Conservation (phyloP, 23 red algal species). For the Chondrus crispus region DNA sequence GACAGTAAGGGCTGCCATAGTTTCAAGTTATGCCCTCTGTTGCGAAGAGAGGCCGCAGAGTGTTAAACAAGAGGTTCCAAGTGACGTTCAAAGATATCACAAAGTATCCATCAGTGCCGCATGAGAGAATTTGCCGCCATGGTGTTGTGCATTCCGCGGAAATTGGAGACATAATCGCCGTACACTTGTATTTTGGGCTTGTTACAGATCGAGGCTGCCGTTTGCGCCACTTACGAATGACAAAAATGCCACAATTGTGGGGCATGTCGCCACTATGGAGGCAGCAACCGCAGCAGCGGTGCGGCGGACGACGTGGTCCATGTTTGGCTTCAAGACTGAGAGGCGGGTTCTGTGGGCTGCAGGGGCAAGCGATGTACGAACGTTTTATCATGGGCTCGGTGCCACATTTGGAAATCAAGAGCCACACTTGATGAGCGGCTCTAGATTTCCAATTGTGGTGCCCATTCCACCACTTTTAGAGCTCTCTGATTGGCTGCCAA, state of each 20-base stretch:
- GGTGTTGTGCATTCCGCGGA: neutral
- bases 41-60: neutral
- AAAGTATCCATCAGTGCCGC: neutral
- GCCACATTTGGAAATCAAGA: neutral
- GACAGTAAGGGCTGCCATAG: slow-evolving; percentile 1
- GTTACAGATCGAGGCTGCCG: neutral
- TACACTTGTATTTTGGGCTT: neutral
- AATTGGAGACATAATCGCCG: neutral
- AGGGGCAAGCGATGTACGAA: neutral
- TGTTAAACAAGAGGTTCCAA: neutral
- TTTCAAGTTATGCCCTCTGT: neutral
- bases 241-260: neutral
- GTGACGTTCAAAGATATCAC: neutral
- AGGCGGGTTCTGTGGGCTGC: neutral
- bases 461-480: neutral
- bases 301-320: neutral
- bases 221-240: neutral
- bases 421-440: neutral
- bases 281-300: neutral
- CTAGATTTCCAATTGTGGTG: neutral
- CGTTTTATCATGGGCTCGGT: neutral
- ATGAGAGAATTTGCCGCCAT: neutral
- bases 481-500: neutral
- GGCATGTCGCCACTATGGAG: neutral
- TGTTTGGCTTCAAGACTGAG: neutral